Evolutionary conservation across 192 early-diverging fungal species (phyloP), one percentile per base, ranked within the genome.

Genomic region (Gamsiella multidivaricata): DNA sequence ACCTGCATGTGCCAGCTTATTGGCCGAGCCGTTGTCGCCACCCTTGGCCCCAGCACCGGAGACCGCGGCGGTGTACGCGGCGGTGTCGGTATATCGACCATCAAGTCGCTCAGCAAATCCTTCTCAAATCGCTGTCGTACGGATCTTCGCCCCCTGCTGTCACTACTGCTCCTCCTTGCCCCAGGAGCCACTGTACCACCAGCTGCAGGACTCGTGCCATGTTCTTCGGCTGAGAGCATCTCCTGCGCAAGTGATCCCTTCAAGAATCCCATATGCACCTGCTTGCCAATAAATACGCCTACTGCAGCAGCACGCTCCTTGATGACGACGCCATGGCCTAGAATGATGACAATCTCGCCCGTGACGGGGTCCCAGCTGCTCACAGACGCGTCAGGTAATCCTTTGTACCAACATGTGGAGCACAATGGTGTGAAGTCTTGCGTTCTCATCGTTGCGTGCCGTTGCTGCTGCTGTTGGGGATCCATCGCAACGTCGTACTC

Each of bases 211-310:
- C 17, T 22, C 1, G 45, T 37, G 31, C 37, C 26, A 22, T 29
- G 14, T 37, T 34, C 58, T 14, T 22, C 42, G 14, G 71, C 56
- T 5, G 74, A 68, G 14, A 78, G 37, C 74, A 78, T 78, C 39
- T 78, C 74, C 4, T 55, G 47, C 8, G 74, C 74, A 8, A 78
- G 54, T 1, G 74, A 78, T 1, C 74, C 74, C 25, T 69, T 78
- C 46, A 78, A 32, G 23, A 78, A 78, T 4, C 61, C 74, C 74
- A 78, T 78, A 46, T 69, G 59, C 32, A 78, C 74, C 23, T 78
- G 52, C 43, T 78, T 78, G 14, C 74, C 74, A 23, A 78, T 78
- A 59, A 78, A 78, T 0, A 78, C 74, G 14, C 74, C 74, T 0
- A 78, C 74, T 18, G 74, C 74, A 4, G 74, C 74, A 5, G 64